These are phyloP conservation scores for Penicillium sp. DNA, from an alignment of 2,329 filamentous ascomycete genomes.

Conservation along the genomic window DNA sequence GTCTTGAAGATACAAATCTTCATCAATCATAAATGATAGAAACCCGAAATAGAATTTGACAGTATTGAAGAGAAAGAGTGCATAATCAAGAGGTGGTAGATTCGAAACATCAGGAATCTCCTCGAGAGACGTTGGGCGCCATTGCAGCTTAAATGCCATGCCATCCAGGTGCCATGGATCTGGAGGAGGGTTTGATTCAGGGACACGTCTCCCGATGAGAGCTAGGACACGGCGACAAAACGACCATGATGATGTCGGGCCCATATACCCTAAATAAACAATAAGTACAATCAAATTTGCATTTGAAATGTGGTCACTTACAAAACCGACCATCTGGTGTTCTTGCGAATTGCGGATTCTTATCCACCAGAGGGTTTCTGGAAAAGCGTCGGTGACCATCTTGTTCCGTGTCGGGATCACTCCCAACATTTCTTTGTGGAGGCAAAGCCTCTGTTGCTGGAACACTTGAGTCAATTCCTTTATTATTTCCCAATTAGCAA, in stretches of 20 bases:
- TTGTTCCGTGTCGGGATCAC: slow-evolving; percentile 7
- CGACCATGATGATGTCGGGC: slow-evolving; percentile 39
- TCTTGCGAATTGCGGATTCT: slow-evolving; percentile 34
- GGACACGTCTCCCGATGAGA: slow-evolving; percentile 33
- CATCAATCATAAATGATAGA: slow-evolving; percentile 57
- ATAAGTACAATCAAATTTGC: not conserved
- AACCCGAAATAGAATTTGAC: slow-evolving; percentile 60
- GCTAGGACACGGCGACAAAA: slow-evolving; percentile 37
- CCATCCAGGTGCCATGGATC: slow-evolving; percentile 36
- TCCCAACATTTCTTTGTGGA: not conserved
- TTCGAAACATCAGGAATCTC: slow-evolving; percentile 34
- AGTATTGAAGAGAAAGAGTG: slow-evolving; percentile 56
- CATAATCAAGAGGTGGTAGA: slow-evolving; percentile 55
- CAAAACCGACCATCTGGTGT: slow-evolving; percentile 32
- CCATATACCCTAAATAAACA: slow-evolving; percentile 33
- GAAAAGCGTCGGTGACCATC: slow-evolving; percentile 19
- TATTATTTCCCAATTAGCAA: not conserved
- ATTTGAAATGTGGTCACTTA: slow-evolving; percentile 11
- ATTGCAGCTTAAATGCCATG: slow-evolving; percentile 32
- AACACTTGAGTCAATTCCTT: not conserved
- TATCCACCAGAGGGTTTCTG: slow-evolving; percentile 33
- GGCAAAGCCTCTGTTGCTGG: not conserved
- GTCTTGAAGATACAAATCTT: slow-evolving; percentile 42
- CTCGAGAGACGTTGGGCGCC: slow-evolving; percentile 26
- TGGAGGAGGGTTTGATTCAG: slow-evolving; percentile 31